Evolutionary conservation across 441 rosid genomes (phyloP).

Genomic region (Pelargonium cotyledonis): DNA sequence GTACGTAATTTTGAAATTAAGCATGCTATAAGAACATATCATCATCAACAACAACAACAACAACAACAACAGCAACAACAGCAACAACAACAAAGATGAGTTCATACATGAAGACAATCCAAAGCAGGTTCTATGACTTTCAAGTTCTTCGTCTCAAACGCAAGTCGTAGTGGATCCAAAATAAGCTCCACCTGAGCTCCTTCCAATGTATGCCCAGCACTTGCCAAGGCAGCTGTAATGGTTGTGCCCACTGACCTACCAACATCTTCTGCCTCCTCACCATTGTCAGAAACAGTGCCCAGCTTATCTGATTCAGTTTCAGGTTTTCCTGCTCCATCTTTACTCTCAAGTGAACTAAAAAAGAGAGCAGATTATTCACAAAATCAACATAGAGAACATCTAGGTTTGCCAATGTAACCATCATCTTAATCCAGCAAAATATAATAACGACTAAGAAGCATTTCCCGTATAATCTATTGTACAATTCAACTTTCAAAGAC

Average conservation of each 20-base stretch:
- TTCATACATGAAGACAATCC: constrained; percentile 97
- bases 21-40: constrained; percentile 5
- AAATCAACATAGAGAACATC: constrained; percentile 8
- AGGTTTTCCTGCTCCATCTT: constrained; percentile 41
- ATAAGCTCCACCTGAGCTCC: constrained; percentile 84
- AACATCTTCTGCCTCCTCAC: constrained; percentile 37
- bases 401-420: background rate
- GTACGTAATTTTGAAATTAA: background rate
- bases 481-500: background rate
- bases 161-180: constrained; percentile 82
- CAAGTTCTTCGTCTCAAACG: constrained; percentile 87
- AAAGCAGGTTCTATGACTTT: constrained; percentile 87
- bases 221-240: constrained; percentile 63
- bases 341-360: constrained; percentile 56
- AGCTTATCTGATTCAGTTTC: constrained; percentile 42
- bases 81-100: constrained; percentile 12
- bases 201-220: constrained; percentile 79
- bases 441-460: background rate
- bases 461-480: constrained; percentile 2
- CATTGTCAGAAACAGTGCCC: constrained; percentile 25
- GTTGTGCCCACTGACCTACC: constrained; percentile 37
- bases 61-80: too few relatives aligned
- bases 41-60: too few relatives aligned
- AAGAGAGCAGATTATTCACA: constrained; percentile 6
- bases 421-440: background rate